Evolutionary conservation across 129 eudicot species (phyloP).

Genomic region (Rutidosis leptorrhynchoides): DNA sequence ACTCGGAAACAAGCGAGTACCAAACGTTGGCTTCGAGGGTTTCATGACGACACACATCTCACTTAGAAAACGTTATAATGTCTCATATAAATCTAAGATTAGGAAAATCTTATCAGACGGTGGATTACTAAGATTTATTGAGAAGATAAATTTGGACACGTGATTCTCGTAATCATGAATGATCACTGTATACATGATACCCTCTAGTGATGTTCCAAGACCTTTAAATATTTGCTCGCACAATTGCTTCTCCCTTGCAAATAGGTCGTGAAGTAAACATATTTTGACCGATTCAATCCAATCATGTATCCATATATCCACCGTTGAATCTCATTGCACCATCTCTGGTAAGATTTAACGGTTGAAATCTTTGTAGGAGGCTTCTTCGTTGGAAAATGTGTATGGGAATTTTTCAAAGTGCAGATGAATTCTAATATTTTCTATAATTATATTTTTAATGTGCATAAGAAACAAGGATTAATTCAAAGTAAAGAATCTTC

Average conservation of each 20-base stretch:
- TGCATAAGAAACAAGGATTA: too few relatives aligned
- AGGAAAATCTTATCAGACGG: conserved; percentile 20
- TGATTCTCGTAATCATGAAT: conserved; percentile 27
- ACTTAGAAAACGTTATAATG: conserved; percentile 7
- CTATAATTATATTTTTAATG: too few relatives aligned
- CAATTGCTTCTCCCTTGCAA: conserved; percentile 24
- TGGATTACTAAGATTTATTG: conserved; percentile 20
- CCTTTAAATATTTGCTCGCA: conserved; percentile 22
- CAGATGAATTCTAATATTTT: too few relatives aligned
- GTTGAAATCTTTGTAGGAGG: background rate
- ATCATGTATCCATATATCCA: conserved; percentile 16
- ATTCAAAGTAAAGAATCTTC: too few relatives aligned
- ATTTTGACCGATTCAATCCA: conserved; percentile 26
- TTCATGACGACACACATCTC: conserved; percentile 12
- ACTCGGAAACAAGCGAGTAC: background rate
- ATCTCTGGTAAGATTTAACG: background rate
- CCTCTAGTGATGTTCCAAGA: background rate
- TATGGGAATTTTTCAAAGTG: conserved; percentile 10
- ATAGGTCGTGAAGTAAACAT: background rate
- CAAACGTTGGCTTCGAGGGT: background rate
- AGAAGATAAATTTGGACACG: conserved; percentile 25
- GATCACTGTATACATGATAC: conserved; percentile 22
- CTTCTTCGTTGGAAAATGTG: conserved; percentile 3
- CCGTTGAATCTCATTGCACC: conserved; percentile 11
- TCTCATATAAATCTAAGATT: conserved; percentile 25